Base-by-base conservation (phyloP, 225 moss, liverwort and hornwort genomes). In the Pleurozium schreberi region DNA sequence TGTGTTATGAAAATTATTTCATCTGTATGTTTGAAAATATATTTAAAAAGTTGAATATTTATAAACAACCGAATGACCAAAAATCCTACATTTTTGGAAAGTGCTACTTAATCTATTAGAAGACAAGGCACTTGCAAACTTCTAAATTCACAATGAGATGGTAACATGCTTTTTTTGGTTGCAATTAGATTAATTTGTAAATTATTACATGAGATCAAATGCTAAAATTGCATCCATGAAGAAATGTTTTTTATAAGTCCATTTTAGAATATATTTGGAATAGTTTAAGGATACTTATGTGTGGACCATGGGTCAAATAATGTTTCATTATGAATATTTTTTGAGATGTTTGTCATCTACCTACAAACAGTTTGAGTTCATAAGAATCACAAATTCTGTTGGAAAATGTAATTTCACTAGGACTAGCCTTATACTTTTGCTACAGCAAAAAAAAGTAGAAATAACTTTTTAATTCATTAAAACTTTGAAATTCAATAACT, bases 161-260 rank as follows among this genome's bases (percentile, higher is more conserved):
- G n/a, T 17, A 55, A 15, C 6, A 26, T 4, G 5, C 10, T n/a
- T 57, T 2, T 2, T 52, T 78, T 57, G 10, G 4, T 17, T 10
- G 2, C 0, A 0, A 1, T n/a, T n/a, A 10, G n/a, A 78, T 7
- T 4, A 10, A n/a, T 26, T 26, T 78, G 4, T 26, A 26, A 1
- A 1, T 10, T 11, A 27, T 1, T 23, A n/a, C 4, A 78, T 17
- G 17, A 57, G 10, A 57, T 17, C 17, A 16, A 57, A 25, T 78
- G n/a, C 4, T 57, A 2, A 78, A 57, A 78, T 26, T 57, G 16
- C 26, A 78, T 55, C 38, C 4, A 8, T 4, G n/a, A 2, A 15
- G 10, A 55, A 55, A 38, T 78, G 10, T n/a, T 26, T 55, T 7
- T 6, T 16, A 0, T 16, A n/a, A 53, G 6, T 77, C 38, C 23